Base-by-base conservation (phyloP, 2,329 filamentous ascomycete species). In the Fragosphaeria purpurea region DNA sequence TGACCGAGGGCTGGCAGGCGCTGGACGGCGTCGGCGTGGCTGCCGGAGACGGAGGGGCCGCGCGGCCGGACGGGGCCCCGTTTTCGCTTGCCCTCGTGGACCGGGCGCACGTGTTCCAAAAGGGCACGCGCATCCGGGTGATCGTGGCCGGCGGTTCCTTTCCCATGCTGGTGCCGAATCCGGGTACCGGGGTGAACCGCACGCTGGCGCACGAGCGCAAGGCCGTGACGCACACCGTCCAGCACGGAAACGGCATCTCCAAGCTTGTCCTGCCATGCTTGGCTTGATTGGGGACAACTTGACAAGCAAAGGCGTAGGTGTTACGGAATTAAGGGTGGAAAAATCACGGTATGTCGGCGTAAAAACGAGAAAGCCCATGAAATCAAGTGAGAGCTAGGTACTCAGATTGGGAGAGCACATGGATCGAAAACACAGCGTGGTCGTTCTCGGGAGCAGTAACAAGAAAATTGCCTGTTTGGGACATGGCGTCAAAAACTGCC, bases 71-170 rank as follows among this genome's bases (percentile, higher is more conserved):
- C 8, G 40, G 37, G 2, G 48, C 46, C 1, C 30, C 44, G 13
- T 12, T 60, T 6, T 45, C 50, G 35, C 44, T 60, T 7, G 40
- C 47, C 4, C 50, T 61, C 31, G 8, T n/a, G 0, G 53, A 60
- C 22, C 56, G 54, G 11, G 60, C 59, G 2, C 59, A 62, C 35
- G 49, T 47, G 6, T 61, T 59, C 38, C 43, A 53, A 1, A 55
- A 53, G 12, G 59, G 59, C 1, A 55, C 56, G n/a, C 39, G 45
- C 4, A 55, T 62, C 13, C 44, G 61, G 35, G 33, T 62, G 7
- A 33, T 60, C 2, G 44, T 62, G 30, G 58, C 60, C 0, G 60
- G 60, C 7, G 59, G 56, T 1, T 55, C 49, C 5, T 59, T 58
- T 34, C 59, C 58, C 5, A 46, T 48, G 9, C 57, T 53, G 12